These are phyloP conservation scores for Sporisorium scitamineum DNA, from an alignment of 1,284 basidiomycete genomes.

Conservation along the genomic window DNA sequence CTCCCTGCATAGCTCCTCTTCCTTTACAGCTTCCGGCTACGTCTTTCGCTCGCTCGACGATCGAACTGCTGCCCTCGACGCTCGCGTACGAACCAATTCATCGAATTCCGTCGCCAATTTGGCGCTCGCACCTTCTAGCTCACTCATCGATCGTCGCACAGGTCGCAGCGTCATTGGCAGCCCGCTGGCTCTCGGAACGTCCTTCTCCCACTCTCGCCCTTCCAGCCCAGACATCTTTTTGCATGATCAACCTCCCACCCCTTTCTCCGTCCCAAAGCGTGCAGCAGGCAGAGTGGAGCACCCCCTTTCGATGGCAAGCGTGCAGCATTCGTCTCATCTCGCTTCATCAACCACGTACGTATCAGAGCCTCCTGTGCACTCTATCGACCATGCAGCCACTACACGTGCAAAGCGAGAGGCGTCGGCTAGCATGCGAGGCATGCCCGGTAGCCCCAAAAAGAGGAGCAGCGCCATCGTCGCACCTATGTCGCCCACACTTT, in stretches of 20 bases:
- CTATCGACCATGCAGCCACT: neutral
- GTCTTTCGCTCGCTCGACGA: conserved; percentile 18
- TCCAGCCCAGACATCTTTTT: conserved; percentile 15
- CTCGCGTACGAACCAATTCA: conserved; percentile 11
- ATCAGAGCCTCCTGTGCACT: neutral
- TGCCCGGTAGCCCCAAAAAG: conserved; percentile 22
- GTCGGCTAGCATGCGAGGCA: conserved; percentile 26
- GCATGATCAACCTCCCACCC: neutral
- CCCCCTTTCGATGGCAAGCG: conserved; percentile 15
- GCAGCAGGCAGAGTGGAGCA: neutral
- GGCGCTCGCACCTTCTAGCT: neutral
- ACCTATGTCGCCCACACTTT: neutral
- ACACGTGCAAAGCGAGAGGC: conserved; percentile 16
- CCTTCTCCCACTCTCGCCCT: conserved; percentile 7
- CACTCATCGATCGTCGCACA: conserved; percentile 11
- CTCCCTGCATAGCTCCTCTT: conserved; percentile 29
- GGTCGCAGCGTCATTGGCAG: conserved; percentile 16
- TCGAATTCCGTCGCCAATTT: conserved; percentile 12
- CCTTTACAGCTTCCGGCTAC: conserved; percentile 12
- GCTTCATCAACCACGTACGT: neutral
- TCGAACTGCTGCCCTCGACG: neutral
- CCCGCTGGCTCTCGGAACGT: conserved; percentile 13
- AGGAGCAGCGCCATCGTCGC: neutral
- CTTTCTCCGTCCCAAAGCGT: neutral
- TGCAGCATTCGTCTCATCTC: conserved; percentile 8